Base-by-base conservation (phyloP, 176 grass and related monocot genomes). In the Cocos nucifera region DNA sequence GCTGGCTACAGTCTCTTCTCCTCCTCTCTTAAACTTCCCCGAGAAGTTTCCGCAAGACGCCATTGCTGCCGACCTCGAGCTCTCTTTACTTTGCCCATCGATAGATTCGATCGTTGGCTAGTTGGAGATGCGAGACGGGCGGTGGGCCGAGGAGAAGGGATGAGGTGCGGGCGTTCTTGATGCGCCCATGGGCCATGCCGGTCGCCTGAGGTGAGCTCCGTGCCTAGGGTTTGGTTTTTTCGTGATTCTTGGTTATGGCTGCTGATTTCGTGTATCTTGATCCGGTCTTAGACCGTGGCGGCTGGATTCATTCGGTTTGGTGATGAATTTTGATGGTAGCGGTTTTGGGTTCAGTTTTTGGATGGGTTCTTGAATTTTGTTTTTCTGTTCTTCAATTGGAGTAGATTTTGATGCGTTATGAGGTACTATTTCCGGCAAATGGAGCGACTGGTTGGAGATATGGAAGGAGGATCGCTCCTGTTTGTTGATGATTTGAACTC, bases 401-500 rank as follows among this genome's bases (percentile, higher is more conserved):
- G 35, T 44, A 44, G 35, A 44, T 44, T 44, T 44, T 9, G 35
- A 79, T 73, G 81, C 75, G 75, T 44, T 82, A 85, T 92, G 92
- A 85, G 81, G 66, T 88, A 88, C 72, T 82, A 77, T 77, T 75
- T 77, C 50, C 63, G 52, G 35, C 75, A 86, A 74, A 72, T 92
- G 21, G 64, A 86, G 79, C 71, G 88, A 56, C 65, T 90, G 56
- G 76, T 80, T 61, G 82, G 71, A 69, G 84, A 86, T 75, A 79
- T 83, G 82, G 84, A 88, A 58, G 88, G 87, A 61, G 78, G 81
- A 69, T 61, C 27, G 18, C 66, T 85, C 51, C 79, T 98, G 68
- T 93, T 85, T 52, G 73, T 92, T 27, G 84, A 92, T 59, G 70
- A 85, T 76, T 70, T 98, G 61, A 77, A 92, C 57, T 83, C 88